Evolutionary conservation across 768 basidiomycete species (phyloP).

Genomic region (Boletus barrowsii): DNA sequence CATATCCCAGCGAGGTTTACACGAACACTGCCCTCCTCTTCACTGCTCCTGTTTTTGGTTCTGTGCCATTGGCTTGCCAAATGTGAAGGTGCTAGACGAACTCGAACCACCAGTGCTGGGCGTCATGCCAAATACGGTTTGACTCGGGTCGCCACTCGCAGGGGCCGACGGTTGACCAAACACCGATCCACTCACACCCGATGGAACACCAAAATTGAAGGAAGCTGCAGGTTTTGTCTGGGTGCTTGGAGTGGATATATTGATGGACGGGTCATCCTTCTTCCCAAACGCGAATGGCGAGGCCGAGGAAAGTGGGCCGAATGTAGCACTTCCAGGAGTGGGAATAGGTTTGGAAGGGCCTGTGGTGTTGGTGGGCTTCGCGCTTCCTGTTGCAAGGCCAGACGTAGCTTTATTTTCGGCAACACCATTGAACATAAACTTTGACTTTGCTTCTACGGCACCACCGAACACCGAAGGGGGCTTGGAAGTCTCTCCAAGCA

Average conservation of each 20-base stretch:
- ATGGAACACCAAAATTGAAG: constrained; percentile 16
- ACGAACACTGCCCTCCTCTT: not conserved
- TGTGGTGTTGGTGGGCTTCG: not conserved
- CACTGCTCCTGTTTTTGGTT: constrained; percentile 35
- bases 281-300: constrained; percentile 16
- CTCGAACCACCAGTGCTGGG: constrained; percentile 21
- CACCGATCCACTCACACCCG: constrained; percentile 2
- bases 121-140: constrained; percentile 15
- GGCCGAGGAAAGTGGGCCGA: constrained; percentile 6
- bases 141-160: constrained; percentile 4
- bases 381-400: not conserved
- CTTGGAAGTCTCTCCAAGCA: constrained; percentile 10
- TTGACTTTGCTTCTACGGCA: constrained; percentile 1
- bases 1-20: not conserved
- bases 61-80: constrained; percentile 28
- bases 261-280: constrained; percentile 8
- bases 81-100: constrained; percentile 17
- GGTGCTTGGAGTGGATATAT: constrained; percentile 4
- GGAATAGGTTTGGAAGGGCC: constrained; percentile 3
- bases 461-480: not conserved
- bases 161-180: constrained; percentile 10
- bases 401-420: not conserved
- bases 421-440: not conserved
- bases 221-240: constrained; percentile 31
- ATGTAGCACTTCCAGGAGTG: constrained; percentile 2